Base-by-base conservation (phyloP, 2,329 filamentous ascomycete species). In the Hawksworthiomyces lignivorus region DNA sequence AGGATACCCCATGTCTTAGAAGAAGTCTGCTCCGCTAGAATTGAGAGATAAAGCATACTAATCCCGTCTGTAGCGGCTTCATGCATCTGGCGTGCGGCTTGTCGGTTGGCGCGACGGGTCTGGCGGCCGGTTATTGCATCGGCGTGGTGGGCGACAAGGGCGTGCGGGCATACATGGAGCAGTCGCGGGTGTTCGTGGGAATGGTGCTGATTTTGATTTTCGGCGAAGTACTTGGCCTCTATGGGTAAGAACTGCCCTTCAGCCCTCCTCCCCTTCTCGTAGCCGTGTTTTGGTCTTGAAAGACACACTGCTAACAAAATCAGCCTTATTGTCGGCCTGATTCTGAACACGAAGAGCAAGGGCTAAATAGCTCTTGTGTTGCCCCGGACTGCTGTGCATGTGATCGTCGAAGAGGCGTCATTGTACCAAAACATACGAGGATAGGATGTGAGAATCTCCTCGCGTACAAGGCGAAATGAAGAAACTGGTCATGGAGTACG, bases 191-290 rank as follows among this genome's bases (percentile, higher is more conserved):
- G 52, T 98, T 96, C 55, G 92, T 98, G 37, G 92, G 92, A 63
- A 97, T 97, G 92, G 90, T 98, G 35, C 69, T 98, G 56, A 97
- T 97, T 54, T 75, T 97, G 50, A 98, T 98, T 77, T 98, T 98
- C 61, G 92, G 87, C 44, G 92, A 98, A 72, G 92, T 98, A 15
- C 62, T 98, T 60, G 92, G 92, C 62, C 81, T 98, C 24, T 98
- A 98, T 58, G 92, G 92, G 87, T 95, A 73, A 53, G 82, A 62
- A 48, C 5, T 8, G 24, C 8, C 24, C 4, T 7, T 14, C 6
- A 17, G 17, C 20, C 14, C 34, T 26, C 2, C 11, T 31, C 12
- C 4, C 17, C 26, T 24, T 28, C 30, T 8, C 4, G 5, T 18
- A 15, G 10, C 12, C 36, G 19, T 20, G 8, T 18, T 19, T 10